Conservation (phyloP, 805 yeast genomes). For the Isabelozyma pseudorhagii region DNA sequence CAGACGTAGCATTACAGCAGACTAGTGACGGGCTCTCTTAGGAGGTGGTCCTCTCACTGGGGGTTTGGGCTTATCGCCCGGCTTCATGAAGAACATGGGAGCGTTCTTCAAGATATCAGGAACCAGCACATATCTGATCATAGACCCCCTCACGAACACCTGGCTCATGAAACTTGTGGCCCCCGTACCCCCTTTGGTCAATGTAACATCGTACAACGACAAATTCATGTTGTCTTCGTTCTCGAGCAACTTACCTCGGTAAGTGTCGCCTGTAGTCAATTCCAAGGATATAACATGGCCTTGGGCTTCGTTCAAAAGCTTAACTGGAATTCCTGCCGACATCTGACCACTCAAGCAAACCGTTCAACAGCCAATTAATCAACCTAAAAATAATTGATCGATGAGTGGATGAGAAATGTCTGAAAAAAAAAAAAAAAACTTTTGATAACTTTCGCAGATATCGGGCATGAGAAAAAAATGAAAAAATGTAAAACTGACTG, state of each 20-base stretch:
- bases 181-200: constrained; percentile 70
- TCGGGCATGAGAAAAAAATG: neutral
- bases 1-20: no score
- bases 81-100: constrained; percentile 73
- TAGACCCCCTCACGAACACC: constrained; percentile 90
- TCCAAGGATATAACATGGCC: constrained; percentile 87
- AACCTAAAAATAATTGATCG: neutral
- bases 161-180: constrained; percentile 72
- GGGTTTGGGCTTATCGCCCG: constrained; percentile 61
- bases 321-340: constrained; percentile 78
- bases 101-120: constrained; percentile 90
- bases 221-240: constrained; percentile 95
- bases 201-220: constrained; percentile 75
- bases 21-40: constrained; percentile 25
- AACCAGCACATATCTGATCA: constrained; percentile 75
- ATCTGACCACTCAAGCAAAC: constrained; percentile 19
- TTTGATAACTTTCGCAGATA: neutral
- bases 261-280: constrained; percentile 78
- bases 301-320: constrained; percentile 81
- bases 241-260: constrained; percentile 82
- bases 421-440: no score
- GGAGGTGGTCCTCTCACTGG: constrained; percentile 64
- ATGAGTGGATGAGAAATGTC: neutral
- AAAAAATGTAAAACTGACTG: neutral
- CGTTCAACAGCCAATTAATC: no score